Evolutionary conservation across 116 monocot species (phyloP).

Genomic region (Iris pallida): DNA sequence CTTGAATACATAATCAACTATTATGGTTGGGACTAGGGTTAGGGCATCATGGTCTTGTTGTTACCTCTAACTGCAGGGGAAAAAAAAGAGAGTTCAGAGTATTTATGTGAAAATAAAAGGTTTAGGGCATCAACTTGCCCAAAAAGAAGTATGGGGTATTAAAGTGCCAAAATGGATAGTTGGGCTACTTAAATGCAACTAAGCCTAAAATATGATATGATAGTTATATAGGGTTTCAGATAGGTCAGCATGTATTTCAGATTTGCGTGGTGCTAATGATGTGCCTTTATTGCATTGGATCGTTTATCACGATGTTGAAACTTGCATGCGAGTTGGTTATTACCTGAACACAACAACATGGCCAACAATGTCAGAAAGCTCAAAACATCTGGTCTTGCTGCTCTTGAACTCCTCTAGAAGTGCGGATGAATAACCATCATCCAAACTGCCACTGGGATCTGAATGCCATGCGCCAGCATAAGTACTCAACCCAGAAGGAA

Average conservation of each 20-base stretch:
- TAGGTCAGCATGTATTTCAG: neutral
- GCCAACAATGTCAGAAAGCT: slow-evolving; percentile 58
- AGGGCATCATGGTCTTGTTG: too few relatives aligned
- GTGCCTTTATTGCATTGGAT: neutral
- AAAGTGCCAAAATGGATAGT: neutral
- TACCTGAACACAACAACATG: slow-evolving; percentile 74
- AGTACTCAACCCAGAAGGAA: slow-evolving; percentile 38
- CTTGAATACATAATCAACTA: too few relatives aligned
- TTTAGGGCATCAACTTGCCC: too few relatives aligned
- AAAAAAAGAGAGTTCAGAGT: too few relatives aligned
- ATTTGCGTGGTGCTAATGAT: neutral
- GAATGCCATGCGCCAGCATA: slow-evolving; percentile 34
- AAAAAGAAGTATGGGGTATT: too few relatives aligned
- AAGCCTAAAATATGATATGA: neutral
- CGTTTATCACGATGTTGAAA: neutral
- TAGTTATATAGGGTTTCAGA: neutral
- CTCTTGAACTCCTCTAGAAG: slow-evolving; percentile 64
- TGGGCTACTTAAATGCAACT: neutral
- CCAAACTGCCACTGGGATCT: slow-evolving; percentile 20
- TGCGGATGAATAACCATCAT: slow-evolving; percentile 39
- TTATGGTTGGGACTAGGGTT: too few relatives aligned
- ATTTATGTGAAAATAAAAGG: too few relatives aligned
- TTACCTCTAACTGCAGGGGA: too few relatives aligned
- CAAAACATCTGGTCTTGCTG: slow-evolving; percentile 53
- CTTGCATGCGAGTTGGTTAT: neutral